These are phyloP conservation scores for Solanum neorickii DNA, from an alignment of 257 asterid species.

Conservation along the genomic window DNA sequence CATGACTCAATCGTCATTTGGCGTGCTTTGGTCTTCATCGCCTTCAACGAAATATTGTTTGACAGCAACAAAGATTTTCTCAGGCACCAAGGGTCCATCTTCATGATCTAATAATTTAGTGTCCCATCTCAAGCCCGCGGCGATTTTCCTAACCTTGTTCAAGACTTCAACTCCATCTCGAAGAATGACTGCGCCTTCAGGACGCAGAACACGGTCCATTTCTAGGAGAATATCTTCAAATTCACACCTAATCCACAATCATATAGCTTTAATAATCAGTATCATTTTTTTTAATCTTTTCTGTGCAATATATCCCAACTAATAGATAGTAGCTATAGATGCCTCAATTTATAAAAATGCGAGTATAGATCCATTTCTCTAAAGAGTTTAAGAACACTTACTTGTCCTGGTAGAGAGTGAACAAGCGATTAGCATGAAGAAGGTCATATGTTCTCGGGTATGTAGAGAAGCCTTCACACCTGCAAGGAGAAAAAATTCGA, in stretches of 20 bases:
- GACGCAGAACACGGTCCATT: conserved; percentile 80
- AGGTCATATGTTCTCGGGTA: conserved; percentile 93
- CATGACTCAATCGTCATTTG: conserved; percentile 24
- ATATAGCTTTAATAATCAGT: not conserved
- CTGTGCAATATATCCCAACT: not conserved
- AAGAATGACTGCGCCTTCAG: conserved; percentile 63
- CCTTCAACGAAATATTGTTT: conserved; percentile 62
- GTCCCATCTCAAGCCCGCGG: conserved; percentile 78
- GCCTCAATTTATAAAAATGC: not conserved
- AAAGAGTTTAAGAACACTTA: conserved; percentile 19
- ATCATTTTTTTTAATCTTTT: not conserved
- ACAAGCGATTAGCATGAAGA: conserved; percentile 62
- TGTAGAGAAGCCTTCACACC: conserved; percentile 97
- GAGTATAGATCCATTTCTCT: not conserved
- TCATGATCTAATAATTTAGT: conserved; percentile 69
- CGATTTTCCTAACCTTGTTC: conserved; percentile 64
- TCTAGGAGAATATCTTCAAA: conserved; percentile 81
- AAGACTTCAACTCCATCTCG: conserved; percentile 71
- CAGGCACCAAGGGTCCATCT: conserved; percentile 86
- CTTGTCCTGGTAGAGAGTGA: conserved; percentile 69
- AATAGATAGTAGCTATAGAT: not conserved
- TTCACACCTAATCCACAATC: conserved; percentile 43
- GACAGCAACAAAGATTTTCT: conserved; percentile 61
- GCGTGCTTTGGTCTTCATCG: conserved; percentile 14
- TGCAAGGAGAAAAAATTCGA: conserved; percentile 4